Base-by-base conservation (phyloP, 129 eudicot species). In the Deinandra increscens region DNA sequence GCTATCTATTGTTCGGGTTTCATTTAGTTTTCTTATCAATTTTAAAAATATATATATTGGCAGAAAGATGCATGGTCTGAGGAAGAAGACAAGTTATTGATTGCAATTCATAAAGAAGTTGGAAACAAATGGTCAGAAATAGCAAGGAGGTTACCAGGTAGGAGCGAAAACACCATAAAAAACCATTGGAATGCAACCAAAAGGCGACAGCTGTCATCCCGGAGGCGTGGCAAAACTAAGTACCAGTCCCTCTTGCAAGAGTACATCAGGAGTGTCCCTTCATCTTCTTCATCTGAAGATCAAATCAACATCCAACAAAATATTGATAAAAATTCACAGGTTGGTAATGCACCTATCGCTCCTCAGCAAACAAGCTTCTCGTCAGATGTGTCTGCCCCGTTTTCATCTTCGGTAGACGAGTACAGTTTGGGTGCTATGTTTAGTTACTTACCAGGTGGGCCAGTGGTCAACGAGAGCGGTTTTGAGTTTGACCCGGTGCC, bases 111-210 rank as follows among this genome's bases (percentile, higher is more conserved):
- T 73, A 72, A 73, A 14, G 77, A 83, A 58, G 26, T 86, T 14
- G 92, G 92, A 43, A 86, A 86, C 74, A 80, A 70, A 72, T 86
- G 92, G 92, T 85, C 92, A 1, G 88, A 83, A 68, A 86, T 86
- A 22, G 88, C 86, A 19, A 67, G 79, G 65, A 75, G 82, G 70
- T 56, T 86, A 64, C 92, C 88, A 0, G 86, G 92, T 13, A 76
- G 92, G 45, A 86, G 82, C 7, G 92, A 86, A 64, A 86, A 81
- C 68, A 73, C 88, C 41, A 81, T 86, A 49, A 83, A 86, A 55
- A 86, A 83, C 72, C 92, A 81, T n/a, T 84, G 83, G 78, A 82
- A 82, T 4, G 81, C 86, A 3, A 79, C 81, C 33, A 82, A 82
- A 66, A 66, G 83, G 17, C 62, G 80, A 48, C 81, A 80, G 18